These are phyloP conservation scores for Botryotinia convoluta DNA, from an alignment of 2,329 filamentous ascomycete species.

Conservation along the genomic window DNA sequence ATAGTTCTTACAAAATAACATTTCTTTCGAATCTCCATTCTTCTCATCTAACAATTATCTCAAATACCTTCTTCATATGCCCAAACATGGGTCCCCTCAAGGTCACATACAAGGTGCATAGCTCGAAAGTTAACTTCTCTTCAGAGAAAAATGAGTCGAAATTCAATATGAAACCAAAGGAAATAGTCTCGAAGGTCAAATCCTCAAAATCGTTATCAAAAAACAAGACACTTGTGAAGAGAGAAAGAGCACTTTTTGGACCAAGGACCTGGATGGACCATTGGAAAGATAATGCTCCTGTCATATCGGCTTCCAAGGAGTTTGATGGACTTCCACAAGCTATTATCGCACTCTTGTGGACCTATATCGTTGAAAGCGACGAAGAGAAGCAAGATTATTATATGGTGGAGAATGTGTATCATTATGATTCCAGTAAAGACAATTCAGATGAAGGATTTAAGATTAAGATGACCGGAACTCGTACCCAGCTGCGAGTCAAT, in stretches of 20 bases:
- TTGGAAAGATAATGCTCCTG: background rate
- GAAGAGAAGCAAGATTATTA: background rate
- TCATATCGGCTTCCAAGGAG: background rate
- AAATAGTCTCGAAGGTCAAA: background rate
- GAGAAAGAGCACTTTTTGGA: too few relatives aligned
- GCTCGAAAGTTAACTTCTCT: fast-evolving
- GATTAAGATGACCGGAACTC: background rate
- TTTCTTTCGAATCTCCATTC: background rate
- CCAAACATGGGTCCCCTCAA: background rate
- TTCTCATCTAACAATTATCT: background rate
- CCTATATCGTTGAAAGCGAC: background rate
- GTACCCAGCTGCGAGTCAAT: background rate
- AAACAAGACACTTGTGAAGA: too few relatives aligned
- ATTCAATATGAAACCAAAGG: background rate
- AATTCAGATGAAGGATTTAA: background rate
- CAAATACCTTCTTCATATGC: background rate
- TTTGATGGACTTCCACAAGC: background rate
- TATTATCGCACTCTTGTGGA: background rate
- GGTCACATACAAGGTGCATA: background rate
- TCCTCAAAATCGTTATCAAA: background rate
- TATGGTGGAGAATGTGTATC: background rate
- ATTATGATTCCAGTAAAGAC: background rate
- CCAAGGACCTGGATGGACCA: background rate
- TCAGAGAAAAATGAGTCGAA: background rate
- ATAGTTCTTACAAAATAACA: background rate